Conservation (phyloP, 208 protist species). For the Leishmania turanica region DNA sequence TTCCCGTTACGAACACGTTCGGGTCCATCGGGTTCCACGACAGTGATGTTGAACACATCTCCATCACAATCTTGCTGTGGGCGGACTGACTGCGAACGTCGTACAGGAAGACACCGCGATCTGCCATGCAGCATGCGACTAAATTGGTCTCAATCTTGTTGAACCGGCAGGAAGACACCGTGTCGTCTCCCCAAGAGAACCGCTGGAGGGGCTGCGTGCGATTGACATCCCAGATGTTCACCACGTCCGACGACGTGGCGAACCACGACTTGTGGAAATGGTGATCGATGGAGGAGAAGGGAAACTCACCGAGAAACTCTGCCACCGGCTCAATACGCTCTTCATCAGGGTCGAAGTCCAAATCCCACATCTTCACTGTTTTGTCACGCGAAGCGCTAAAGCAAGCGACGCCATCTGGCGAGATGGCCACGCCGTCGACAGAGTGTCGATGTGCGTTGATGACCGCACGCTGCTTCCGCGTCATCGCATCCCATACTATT, state of each 20-base stretch:
- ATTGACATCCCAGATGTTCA: slow-evolving; percentile 93
- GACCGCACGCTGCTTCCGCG: slow-evolving; percentile 58
- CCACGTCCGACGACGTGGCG: slow-evolving; percentile 93
- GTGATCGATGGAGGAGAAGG: slow-evolving; percentile 95
- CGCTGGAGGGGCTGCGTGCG: slow-evolving; percentile 93
- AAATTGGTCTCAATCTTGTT: slow-evolving; percentile 95
- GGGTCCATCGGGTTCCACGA: slow-evolving; percentile 98
- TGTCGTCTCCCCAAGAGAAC: slow-evolving; percentile 96
- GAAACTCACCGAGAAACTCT: slow-evolving; percentile 91
- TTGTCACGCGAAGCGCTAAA: slow-evolving; percentile 96
- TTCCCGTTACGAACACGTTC: slow-evolving; percentile 96
- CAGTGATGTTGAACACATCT: slow-evolving; percentile 94
- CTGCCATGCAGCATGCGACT: slow-evolving; percentile 90
- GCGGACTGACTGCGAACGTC: slow-evolving; percentile 91
- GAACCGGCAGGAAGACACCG: slow-evolving; percentile 89
- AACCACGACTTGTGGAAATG: slow-evolving; percentile 90
- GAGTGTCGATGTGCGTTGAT: slow-evolving; percentile 95
- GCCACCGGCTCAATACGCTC: slow-evolving; percentile 67
- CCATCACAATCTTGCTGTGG: slow-evolving; percentile 94
- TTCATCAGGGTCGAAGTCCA: slow-evolving; percentile 65
- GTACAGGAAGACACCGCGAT: slow-evolving; percentile 95
- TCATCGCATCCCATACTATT: slow-evolving; percentile 90
- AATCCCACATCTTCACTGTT: slow-evolving; percentile 96
- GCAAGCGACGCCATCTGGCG: slow-evolving; percentile 90
- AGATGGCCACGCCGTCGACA: slow-evolving; percentile 92